Conservation (phyloP, 2,329 filamentous ascomycete genomes). For the Teratosphaeria epicoccoides region DNA sequence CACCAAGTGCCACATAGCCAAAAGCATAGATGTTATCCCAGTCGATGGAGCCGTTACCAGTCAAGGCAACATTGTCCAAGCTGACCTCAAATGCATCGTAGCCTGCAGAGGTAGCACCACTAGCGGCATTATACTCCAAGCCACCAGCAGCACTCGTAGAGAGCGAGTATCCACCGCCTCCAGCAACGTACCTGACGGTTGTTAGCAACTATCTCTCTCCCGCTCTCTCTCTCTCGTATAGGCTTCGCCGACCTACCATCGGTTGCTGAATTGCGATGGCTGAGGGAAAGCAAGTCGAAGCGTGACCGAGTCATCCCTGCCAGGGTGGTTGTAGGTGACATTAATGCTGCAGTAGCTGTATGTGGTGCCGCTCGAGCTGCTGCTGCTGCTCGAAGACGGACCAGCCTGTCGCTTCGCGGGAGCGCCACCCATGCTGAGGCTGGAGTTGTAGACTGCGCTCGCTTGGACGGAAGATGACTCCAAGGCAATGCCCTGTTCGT, state of each 20-base stretch:
- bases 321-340: background rate
- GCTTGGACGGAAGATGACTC: background rate
- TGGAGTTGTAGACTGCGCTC: background rate
- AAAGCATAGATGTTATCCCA: conserved; percentile 42
- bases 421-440: background rate
- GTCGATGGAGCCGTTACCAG: conserved; percentile 28
- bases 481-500: background rate
- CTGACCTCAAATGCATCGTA: background rate
- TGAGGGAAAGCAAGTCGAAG: background rate
- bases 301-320: background rate
- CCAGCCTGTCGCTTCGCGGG: background rate
- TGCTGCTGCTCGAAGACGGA: background rate
- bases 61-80: background rate
- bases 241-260: background rate
- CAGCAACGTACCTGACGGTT: background rate
- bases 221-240: too few relatives aligned
- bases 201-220: too few relatives aligned
- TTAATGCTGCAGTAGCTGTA: background rate
- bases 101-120: background rate
- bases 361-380: background rate
- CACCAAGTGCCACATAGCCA: conserved; percentile 41
- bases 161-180: background rate
- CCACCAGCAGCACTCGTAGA: background rate
- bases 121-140: background rate
- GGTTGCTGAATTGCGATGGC: background rate